phyloP scores from a whole-genome alignment of 352 stramenopile species.

The Phytophthora pluvialis region DNA sequence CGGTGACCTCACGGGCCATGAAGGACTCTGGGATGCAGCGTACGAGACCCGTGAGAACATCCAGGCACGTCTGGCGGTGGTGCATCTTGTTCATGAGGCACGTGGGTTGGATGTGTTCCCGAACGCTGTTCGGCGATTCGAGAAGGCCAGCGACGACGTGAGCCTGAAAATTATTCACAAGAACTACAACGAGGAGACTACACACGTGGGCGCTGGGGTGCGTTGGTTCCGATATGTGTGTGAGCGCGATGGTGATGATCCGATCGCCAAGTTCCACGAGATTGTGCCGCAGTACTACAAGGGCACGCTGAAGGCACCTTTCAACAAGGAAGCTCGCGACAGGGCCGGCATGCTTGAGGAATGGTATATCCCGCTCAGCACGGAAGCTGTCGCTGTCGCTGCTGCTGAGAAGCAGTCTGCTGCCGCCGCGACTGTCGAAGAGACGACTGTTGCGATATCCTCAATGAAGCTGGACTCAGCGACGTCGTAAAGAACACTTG shows the following conservation, averaged over 20 bases:
- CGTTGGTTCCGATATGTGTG: conserved; percentile 55
- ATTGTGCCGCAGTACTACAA: conserved; percentile 59
- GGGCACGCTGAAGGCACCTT: conserved; percentile 59
- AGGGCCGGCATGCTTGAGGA: conserved; percentile 51
- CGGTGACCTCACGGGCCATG: conserved; percentile 51
- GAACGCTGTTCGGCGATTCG: conserved; percentile 52
- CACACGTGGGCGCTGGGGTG: conserved; percentile 49
- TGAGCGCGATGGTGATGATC: conserved; percentile 36
- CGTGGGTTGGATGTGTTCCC: conserved; percentile 61
- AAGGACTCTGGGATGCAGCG: conserved; percentile 62
- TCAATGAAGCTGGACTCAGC: conserved; percentile 17
- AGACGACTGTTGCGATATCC: conserved; percentile 21
- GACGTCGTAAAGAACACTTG: conserved; percentile 1
- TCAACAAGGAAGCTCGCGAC: conserved; percentile 59
- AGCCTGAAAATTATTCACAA: conserved; percentile 55
- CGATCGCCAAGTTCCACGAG: conserved; percentile 52
- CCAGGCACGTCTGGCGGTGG: conserved; percentile 52
- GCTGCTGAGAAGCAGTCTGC: conserved; percentile 6
- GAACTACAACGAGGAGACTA: conserved; percentile 62
- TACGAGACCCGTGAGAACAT: conserved; percentile 48
- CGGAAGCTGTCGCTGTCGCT: conserved; percentile 2
- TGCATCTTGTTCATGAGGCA: conserved; percentile 68
- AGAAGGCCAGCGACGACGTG: conserved; percentile 48
- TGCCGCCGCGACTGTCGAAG: conserved; percentile 9
- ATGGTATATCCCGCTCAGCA: conserved; percentile 56